Conservation (phyloP, 1,284 basidiomycete species). For the Cryptococcus sp. region DNA sequence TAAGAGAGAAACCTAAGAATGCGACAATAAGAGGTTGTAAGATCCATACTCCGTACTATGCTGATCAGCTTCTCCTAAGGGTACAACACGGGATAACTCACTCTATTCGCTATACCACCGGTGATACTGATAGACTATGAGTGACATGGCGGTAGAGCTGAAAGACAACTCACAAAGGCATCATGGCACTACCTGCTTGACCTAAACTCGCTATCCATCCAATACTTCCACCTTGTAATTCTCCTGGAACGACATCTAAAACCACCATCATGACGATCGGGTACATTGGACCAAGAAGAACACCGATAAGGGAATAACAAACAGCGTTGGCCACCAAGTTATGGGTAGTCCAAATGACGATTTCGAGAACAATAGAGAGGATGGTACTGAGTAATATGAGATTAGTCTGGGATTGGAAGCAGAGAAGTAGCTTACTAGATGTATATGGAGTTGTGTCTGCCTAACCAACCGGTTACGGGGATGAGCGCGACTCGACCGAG, state of each 20-base stretch:
- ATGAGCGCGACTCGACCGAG: constrained; percentile 39
- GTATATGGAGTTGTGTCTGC: constrained; percentile 32
- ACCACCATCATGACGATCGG: constrained; percentile 54
- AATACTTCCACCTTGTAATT: constrained; percentile 61
- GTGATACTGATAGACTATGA: constrained; percentile 20
- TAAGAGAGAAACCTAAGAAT: constrained; percentile 23
- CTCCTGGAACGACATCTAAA: constrained; percentile 54
- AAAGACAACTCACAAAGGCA: constrained; percentile 54
- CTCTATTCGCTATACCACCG: constrained; percentile 30
- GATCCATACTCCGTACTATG: constrained; percentile 37
- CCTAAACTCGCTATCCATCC: constrained; percentile 61
- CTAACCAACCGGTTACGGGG: constrained; percentile 37
- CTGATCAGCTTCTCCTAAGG: not conserved
- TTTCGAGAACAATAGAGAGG: constrained; percentile 49
- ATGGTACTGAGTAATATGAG: not conserved
- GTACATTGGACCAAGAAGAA: constrained; percentile 56
- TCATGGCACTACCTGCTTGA: constrained; percentile 60
- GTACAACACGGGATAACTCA: constrained; percentile 3
- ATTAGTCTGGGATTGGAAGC: not conserved
- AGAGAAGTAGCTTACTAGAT: constrained; percentile 26
- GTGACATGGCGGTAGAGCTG: not conserved
- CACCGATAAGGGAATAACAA: constrained; percentile 57
- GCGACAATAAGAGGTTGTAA: constrained; percentile 40
- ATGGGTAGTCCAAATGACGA: constrained; percentile 62
- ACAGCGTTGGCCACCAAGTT: constrained; percentile 59